A percentile compares a stretch with the other conserved stretches of the same genome.
phyloP scores from a whole-genome alignment of 441 rosid species.

The Gossypium aridum region DNA sequence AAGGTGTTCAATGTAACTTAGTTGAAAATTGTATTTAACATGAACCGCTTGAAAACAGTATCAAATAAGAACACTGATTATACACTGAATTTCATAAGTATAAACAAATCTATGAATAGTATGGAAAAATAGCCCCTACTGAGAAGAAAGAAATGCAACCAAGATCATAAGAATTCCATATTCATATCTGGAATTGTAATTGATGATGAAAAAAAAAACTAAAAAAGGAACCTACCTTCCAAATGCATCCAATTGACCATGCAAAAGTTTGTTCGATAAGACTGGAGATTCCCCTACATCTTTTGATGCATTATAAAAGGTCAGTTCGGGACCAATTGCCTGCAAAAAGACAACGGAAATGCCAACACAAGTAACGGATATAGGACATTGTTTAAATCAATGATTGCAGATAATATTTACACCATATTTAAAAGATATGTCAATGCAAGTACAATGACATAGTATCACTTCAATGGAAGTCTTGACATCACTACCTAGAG shows the following conservation, averaged over 20 bases:
- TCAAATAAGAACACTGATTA: neutral
- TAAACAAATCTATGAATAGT: neutral
- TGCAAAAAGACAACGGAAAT: constrained; percentile 31
- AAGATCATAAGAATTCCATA: neutral
- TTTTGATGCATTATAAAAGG: constrained; percentile 80
- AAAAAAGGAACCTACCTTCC: constrained; percentile 50
- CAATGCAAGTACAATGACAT: neutral
- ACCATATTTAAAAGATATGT: neutral
- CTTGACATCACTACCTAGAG: neutral
- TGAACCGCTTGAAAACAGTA: neutral
- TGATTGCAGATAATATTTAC: neutral
- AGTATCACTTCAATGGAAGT: neutral
- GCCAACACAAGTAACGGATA: constrained; percentile 2
- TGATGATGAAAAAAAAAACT: neutral
- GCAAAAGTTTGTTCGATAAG: constrained; percentile 85
- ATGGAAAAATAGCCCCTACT: neutral
- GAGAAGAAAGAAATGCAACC: neutral
- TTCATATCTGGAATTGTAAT: neutral
- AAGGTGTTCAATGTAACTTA: neutral
- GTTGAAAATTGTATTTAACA: neutral
- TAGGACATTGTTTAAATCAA: neutral
- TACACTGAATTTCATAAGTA: neutral
- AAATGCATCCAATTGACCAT: constrained; percentile 83
- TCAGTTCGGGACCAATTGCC: constrained; percentile 97
- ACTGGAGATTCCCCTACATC: constrained; percentile 59